Evolutionary conservation across 306 rosid genomes (phyloP).

Genomic region (Crotalaria pallida): DNA sequence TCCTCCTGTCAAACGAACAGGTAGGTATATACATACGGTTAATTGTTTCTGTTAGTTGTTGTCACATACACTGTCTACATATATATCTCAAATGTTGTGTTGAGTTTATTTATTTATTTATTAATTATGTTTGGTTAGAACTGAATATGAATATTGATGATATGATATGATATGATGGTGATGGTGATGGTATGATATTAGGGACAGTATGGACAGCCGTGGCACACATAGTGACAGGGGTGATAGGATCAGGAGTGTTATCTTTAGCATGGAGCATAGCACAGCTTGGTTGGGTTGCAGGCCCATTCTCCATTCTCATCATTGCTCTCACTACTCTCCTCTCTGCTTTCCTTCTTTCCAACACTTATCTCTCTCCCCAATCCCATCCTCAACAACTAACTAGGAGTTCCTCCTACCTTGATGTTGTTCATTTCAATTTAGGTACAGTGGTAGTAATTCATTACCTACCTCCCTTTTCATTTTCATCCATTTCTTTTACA

Average conservation of each 20-base stretch:
- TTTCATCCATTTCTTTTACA: neutral
- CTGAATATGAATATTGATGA: too few species aligned
- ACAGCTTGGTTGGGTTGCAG: conserved; percentile 59
- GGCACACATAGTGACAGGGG: conserved; percentile 53
- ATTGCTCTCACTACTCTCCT: conserved; percentile 39
- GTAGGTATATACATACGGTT: too few species aligned
- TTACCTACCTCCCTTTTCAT: neutral
- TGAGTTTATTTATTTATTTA: too few species aligned
- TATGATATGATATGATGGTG: too few species aligned
- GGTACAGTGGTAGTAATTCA: too few species aligned
- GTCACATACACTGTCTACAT: too few species aligned
- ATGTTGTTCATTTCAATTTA: conserved; percentile 31
- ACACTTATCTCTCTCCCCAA: conserved; percentile 41
- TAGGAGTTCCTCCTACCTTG: conserved; percentile 35
- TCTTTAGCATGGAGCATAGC: conserved; percentile 52
- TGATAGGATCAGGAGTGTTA: conserved; percentile 53
- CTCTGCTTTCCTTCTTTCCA: conserved; percentile 39
- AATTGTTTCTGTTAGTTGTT: too few species aligned
- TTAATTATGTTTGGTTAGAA: too few species aligned
- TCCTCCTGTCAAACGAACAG: too few species aligned
- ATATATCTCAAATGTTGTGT: too few species aligned
- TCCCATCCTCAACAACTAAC: conserved; percentile 41
- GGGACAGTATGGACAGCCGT: conserved; percentile 56
- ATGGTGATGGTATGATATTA: neutral
- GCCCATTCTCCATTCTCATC: conserved; percentile 31